Evolutionary conservation across 2,329 filamentous ascomycete species (phyloP).

Genomic region (Talaromyces sp.): DNA sequence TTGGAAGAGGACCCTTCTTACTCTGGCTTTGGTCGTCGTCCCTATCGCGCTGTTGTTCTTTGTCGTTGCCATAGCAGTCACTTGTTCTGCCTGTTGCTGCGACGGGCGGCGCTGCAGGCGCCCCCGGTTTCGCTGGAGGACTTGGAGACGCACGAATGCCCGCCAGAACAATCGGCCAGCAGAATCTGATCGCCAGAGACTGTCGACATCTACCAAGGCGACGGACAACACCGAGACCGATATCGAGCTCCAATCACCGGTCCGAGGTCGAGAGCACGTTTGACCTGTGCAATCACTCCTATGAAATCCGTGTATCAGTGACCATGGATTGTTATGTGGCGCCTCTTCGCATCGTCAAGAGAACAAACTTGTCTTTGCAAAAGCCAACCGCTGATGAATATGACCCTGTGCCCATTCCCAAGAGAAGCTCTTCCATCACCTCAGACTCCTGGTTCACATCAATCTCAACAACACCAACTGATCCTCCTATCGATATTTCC

Average conservation of each 20-base stretch:
- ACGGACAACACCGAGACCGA: slow-evolving; percentile 23
- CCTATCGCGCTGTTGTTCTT: slow-evolving; percentile 42
- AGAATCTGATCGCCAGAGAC: slow-evolving; percentile 28
- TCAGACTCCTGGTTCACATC: slow-evolving; percentile 6
- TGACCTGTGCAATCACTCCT: slow-evolving; percentile 10
- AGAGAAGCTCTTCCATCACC: slow-evolving; percentile 23
- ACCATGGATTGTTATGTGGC: slow-evolving; percentile 32
- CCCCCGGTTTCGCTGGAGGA: background rate
- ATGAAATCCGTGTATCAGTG: background rate
- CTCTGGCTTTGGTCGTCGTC: slow-evolving; percentile 43
- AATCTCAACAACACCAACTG: background rate
- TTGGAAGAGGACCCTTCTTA: slow-evolving; percentile 33
- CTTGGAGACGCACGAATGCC: slow-evolving; percentile 2
- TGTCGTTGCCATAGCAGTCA: slow-evolving; percentile 33
- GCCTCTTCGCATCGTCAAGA: slow-evolving; percentile 50
- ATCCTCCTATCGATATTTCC: background rate
- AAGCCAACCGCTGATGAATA: slow-evolving; percentile 11
- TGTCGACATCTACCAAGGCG: slow-evolving; percentile 27
- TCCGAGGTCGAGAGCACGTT: slow-evolving; percentile 18
- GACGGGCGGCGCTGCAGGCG: background rate
- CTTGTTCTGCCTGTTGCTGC: slow-evolving; percentile 32
- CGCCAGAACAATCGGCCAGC: slow-evolving; percentile 19
- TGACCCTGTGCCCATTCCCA: slow-evolving; percentile 16
- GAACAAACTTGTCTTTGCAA: slow-evolving; percentile 12
- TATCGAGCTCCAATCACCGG: slow-evolving; percentile 22